Evolutionary conservation across 345 rosid genomes (phyloP).

Genomic region (Citrus inodora): DNA sequence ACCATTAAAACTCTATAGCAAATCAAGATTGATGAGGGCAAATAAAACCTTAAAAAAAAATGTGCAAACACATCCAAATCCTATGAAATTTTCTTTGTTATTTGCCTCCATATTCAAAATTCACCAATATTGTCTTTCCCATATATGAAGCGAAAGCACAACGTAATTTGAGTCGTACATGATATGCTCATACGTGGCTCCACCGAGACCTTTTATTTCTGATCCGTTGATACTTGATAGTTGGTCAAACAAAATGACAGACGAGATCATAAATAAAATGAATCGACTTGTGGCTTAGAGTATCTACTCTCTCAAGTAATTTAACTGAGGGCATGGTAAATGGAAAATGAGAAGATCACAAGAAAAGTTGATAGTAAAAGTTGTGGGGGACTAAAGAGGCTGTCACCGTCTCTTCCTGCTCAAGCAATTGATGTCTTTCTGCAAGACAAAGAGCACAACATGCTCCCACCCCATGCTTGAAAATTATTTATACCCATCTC

Average conservation of each 20-base stretch:
- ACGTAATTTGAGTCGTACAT: too few relatives aligned
- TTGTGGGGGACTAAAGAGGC: conserved; percentile 14
- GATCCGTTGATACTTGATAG: neutral
- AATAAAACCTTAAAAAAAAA: too few relatives aligned
- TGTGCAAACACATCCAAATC: too few relatives aligned
- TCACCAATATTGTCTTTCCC: neutral
- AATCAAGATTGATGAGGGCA: too few relatives aligned
- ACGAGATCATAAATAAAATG: neutral
- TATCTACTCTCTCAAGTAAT: neutral
- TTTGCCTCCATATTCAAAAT: too few relatives aligned
- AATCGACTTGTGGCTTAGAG: neutral
- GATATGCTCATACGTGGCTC: neutral
- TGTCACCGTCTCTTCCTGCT: conserved; percentile 18
- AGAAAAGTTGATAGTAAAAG: neutral
- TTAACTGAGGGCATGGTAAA: neutral
- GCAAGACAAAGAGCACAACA: conserved; percentile 9
- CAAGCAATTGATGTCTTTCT: conserved; percentile 21
- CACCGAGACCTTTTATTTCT: neutral
- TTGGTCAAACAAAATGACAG: conserved; percentile 7
- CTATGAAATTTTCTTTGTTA: too few relatives aligned
- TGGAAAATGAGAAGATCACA: neutral
- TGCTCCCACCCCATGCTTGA: neutral
- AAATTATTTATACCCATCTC: conserved; percentile 8
- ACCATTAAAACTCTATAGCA: too few relatives aligned
- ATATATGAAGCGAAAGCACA: neutral